Evolutionary conservation across 2,329 filamentous ascomycete genomes (phyloP), one percentile per base, ranked within the genome.

Genomic region (Berkeleyomyces rouxiae): DNA sequence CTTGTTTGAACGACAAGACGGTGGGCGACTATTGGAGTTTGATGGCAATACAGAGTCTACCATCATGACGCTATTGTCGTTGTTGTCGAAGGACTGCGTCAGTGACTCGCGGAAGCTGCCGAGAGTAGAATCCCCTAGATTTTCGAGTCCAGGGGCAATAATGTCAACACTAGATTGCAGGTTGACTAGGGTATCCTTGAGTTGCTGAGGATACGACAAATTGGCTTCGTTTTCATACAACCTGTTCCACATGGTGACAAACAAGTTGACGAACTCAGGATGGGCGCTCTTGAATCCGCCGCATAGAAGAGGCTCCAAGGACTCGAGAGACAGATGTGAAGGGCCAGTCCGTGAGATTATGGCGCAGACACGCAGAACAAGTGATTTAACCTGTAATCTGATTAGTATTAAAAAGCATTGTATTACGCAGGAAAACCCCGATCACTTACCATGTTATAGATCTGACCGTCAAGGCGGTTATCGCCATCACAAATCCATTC

Each of bases 241-340:
- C 0, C 73, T 70, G 67, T 90, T 91, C 90, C 90, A 96, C 65
- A 77, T 68, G 33, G 74, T 73, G 44, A 76, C 72, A 16, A 78
- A 73, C 69, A 69, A 76, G 71, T 72, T 83, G 66, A 74, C 87
- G 67, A 75, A 79, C 65, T 71, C 74, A 63, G 69, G 74, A 69
- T 78, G 86, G 71, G 75, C 85, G 74, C 75, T 85, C 66, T 71
- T 79, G 72, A 79, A 85, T 0, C 78, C 80, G 9, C 79, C 77
- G 49, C 76, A 78, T 13, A 85, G 69, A 3, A 85, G 69, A 2
- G 73, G 70, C 67, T 85, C 81, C 2, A 90, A 71, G 0, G 75
- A 70, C 7, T 74, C 74, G 9, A 85, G 75, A 4, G 82, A 75
- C 16, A 75, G 70, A 11, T 74, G 72, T 4, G 74, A 72, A 0